A percentile compares a stretch with the other conserved stretches of the same genome.
Conservation (phyloP, 805 yeast species). For the Candida namnaoensis region DNA sequence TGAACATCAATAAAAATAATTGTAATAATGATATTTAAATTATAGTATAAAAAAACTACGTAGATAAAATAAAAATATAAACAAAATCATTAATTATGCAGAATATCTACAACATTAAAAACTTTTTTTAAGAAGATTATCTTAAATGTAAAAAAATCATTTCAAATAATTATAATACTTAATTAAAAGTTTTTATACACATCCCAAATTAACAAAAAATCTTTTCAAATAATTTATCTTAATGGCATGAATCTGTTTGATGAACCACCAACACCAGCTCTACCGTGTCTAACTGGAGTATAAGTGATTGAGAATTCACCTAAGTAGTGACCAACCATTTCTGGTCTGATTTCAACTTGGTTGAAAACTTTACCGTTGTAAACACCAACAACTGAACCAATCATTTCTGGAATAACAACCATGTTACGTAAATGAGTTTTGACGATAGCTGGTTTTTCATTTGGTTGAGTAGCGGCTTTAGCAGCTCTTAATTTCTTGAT, state of each 20-base stretch:
- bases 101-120: too few species aligned
- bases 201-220: conserved; percentile 7
- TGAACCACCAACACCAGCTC: conserved; percentile 77
- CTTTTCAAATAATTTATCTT: conserved; percentile 25
- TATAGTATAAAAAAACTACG: too few species aligned
- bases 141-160: too few species aligned
- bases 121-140: too few species aligned
- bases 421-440: conserved; percentile 99
- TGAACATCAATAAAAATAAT: too few species aligned
- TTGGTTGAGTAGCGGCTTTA: conserved; percentile 78
- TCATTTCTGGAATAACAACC: conserved; percentile 99
- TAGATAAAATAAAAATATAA: too few species aligned
- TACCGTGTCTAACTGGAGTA: conserved; percentile 99
- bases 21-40: too few species aligned
- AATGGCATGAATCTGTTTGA: conserved; percentile 68
- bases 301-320: conserved; percentile 99
- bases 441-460: conserved; percentile 96
- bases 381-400: conserved; percentile 96
- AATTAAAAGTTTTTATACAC: conserved; percentile 8
- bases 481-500: conserved; percentile 97
- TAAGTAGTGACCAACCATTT: conserved; percentile 99
- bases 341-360: conserved; percentile 98
- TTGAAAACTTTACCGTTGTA: conserved; percentile 99
- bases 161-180: background rate
- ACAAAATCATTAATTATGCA: too few species aligned